Base-by-base conservation (phyloP, 352 stramenopile species). In the Phytophthora pluvialis region DNA sequence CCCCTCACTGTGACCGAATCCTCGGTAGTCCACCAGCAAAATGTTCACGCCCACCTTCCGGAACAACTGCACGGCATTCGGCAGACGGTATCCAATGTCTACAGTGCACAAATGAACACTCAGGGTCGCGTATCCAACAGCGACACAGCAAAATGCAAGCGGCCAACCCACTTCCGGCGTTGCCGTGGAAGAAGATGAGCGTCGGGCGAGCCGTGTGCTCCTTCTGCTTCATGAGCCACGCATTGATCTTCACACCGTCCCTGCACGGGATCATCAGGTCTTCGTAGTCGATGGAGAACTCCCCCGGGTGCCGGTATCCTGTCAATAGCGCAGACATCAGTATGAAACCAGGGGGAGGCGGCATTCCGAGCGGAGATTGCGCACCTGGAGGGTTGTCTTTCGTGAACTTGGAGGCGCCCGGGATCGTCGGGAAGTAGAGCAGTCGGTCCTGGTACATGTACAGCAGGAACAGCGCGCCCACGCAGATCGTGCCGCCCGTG, bases 151-250 rank as follows among this genome's bases (percentile, higher is more conserved):
- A 15, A 26, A 55, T 13, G 7, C 28, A 2, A n/a, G 8, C 12
- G 5, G 36, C 5, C 1, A 42, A 78, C 77, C 57, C 67, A 95
- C 87, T 94, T 72, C 93, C 93, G 16, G 95, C 94, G 70, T 98
- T 98, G 61, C 93, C 95, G 47, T 99, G 95, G 72, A 98, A 98
- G 56, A 98, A 99, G 31, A 99, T 82, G 49, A 99, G 74, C 9
- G 95, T 99, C 28, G 92, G 88, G 1, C 81, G 60, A 11, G 8
- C 58, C 7, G 47, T 56, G 52, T 77, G 68, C n/a, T 88, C 62
- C 3, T 75, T 79, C 44, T 97, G 90, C 49, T 96, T 91, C 62
- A 98, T 86, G 12, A 98, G 72, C 95, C 95, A 98, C 46, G 92
- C 89, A 72, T 98, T 90, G 53, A 98, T 79, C 16, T 74, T 74